phyloP scores from a whole-genome alignment of 1,139 yeast species.

The Scheffersomyces cryptocercus region DNA sequence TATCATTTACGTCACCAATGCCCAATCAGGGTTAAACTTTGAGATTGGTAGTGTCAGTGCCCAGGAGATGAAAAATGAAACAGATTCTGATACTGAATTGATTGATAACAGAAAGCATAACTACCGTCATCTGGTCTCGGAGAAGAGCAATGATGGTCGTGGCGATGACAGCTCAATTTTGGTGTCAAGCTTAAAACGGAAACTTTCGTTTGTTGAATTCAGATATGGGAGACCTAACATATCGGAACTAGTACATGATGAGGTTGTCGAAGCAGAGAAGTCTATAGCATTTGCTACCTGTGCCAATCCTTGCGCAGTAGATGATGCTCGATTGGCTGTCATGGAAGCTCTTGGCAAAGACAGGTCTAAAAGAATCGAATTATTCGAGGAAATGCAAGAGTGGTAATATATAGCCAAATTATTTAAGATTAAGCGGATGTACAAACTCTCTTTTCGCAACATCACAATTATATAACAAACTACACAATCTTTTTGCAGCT shows the following conservation, averaged over 20 bases:
- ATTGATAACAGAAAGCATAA: no score
- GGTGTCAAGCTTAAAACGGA: constrained; percentile 3
- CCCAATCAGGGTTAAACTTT: constrained; percentile 2
- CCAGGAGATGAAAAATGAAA: constrained; percentile 4
- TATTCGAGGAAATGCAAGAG: constrained; percentile 7
- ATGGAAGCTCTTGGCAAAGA: constrained; percentile 1
- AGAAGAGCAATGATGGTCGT: constrained; percentile 9
- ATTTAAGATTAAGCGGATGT: no score
- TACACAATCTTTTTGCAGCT: no score
- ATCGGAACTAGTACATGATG: constrained; percentile 29
- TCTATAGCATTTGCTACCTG: constrained; percentile 1
- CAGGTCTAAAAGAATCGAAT: constrained; percentile 6
- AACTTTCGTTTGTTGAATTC: constrained; percentile 24
- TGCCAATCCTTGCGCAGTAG: neutral
- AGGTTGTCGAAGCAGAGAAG: constrained; percentile 25
- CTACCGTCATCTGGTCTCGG: neutral
- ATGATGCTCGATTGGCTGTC: neutral
- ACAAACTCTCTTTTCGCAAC: no score
- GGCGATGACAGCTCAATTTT: constrained; percentile 12
- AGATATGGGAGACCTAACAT: constrained; percentile 47
- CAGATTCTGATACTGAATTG: neutral
- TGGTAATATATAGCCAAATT: constrained; percentile 1
- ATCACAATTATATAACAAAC: no score
- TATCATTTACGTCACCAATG: constrained; percentile 41
- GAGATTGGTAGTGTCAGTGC: constrained; percentile 13